Evolutionary conservation across 2,329 filamentous ascomycete genomes (phyloP).

Genomic region (Lachnellula cervina): DNA sequence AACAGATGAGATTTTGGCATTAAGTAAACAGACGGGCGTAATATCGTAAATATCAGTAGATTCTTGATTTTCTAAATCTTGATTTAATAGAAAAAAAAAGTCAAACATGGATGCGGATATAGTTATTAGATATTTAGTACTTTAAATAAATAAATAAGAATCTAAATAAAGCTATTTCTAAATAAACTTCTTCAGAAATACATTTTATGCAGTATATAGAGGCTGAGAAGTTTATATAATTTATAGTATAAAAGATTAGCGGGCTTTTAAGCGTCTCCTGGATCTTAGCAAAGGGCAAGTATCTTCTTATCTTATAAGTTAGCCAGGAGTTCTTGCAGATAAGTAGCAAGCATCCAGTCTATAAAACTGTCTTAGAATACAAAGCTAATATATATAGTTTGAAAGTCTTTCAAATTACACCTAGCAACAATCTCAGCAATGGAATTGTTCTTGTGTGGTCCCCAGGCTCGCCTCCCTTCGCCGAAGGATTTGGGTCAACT

Average conservation of each 20-base stretch:
- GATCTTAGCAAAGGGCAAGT: not conserved
- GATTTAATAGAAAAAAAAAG: too few relatives aligned
- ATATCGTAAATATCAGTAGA: not conserved
- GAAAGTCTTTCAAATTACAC: not conserved
- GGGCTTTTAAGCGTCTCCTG: too few relatives aligned
- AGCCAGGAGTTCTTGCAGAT: not conserved
- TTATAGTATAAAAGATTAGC: too few relatives aligned
- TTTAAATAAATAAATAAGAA: too few relatives aligned
- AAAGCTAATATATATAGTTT: not conserved
- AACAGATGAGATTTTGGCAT: not conserved
- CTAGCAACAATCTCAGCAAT: not conserved
- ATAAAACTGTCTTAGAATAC: not conserved
- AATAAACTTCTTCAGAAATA: too few relatives aligned
- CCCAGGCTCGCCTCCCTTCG: not conserved
- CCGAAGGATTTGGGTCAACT: not conserved
- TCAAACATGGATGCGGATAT: too few relatives aligned
- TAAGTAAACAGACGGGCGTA: not conserved
- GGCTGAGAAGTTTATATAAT: too few relatives aligned
- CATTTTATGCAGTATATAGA: too few relatives aligned
- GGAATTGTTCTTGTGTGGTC: not conserved
- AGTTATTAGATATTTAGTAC: too few relatives aligned
- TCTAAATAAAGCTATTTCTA: too few relatives aligned
- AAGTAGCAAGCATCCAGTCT: not conserved
- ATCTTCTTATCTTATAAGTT: not conserved
- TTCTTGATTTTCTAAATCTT: too few relatives aligned